Evolutionary conservation across 164 flowering plant species (phyloP), one percentile per base, ranked within the genome.

Genomic region (Vitis vinifera): DNA sequence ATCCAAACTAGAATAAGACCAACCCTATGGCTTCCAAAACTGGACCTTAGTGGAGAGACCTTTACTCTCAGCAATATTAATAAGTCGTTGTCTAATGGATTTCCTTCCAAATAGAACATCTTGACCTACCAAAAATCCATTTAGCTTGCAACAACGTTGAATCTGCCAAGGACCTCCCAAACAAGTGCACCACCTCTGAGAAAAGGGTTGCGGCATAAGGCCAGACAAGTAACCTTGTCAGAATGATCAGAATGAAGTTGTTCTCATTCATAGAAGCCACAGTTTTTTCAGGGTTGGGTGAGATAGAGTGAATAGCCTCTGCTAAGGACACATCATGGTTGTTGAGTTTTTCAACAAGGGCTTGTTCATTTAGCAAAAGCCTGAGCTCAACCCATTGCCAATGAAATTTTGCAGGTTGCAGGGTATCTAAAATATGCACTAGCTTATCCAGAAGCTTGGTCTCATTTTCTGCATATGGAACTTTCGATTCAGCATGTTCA

Each of bases 381-480:
- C 98, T 84, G 58, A 96, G 88, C 83, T 93, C 97, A 67, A 96
- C 84, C 99, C 99, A 96, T 74, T 96, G 99, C 99, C 99, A 96
- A 76, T 96, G 98, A 74, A 96, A 92, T 69, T 88, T 93, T 55
- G 99, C 98, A 59, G 96, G 97, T 60, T 96, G 99, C 76, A 96
- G 67, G 5, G 89, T 80, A 72, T 96, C 94, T 70, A 96, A 73
- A 62, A 87, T 91, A 79, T 86, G 81, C n/a, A 93, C 91, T 73
- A 96, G 87, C 83, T 88, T 90, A 72, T 89, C 90, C 55, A 71
- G 69, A 83, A 88, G 95, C 79, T 89, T 93, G 56, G 74, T 67
- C 76, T 87, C 88, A 71, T 77, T 86, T 70, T 84, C 94, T 10
- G 75, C 63, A 70, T 68, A 81, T 10, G 70, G 76, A 15, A 66